Base-by-base conservation (phyloP, 176 grass and related monocot species). In the Zoysia pacifica region DNA sequence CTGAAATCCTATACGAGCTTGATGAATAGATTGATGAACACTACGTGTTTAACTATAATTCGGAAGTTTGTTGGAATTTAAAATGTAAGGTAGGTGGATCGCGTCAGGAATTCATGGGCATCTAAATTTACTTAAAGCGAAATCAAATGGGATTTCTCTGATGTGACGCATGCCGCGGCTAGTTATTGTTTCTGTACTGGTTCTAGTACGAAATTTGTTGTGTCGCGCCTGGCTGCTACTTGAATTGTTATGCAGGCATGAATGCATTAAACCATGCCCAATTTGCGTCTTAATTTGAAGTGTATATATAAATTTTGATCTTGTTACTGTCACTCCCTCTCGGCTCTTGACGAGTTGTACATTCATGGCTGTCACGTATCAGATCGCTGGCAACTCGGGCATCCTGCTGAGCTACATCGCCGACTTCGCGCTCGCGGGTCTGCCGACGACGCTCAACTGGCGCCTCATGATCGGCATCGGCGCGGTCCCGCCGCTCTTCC, bases 381-480 rank as follows among this genome's bases (percentile, higher is more conserved):
- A 89, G 82, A 85, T 89, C 67, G 87, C 82, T 59, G 67, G 73
- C 86, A 91, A 91, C 83, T 71, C 67, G 49, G 91, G 91, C 55
- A 82, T 94, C 68, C 86, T 94, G 19, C 76, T 94, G 1, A 88
- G 91, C 67, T 91, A 91, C 80, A 53, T 94, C 80, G 81, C 91
- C 73, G 84, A 94, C 83, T 91, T 84, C 62, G 80, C 83, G 19
- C 75, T 94, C 11, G 80, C 91, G 4, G 67, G 53, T 9, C 73
- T 91, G 6, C 86, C 88, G 2, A 7, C 1, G 72, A 54, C 61
- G n/a, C 11, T 94, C 67, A 61, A 62, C 76, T 94, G 91, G 91
- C 91, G 88, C 67, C 40, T 91, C 3, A 94, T 94, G 91, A 78
- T 94, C 80, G 70, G 75, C 55, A 65, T 86, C 43, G 88, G 88